These are phyloP conservation scores for Cylindrodendrum hubeiense DNA, from an alignment of 2,329 filamentous ascomycete species.

Conservation along the genomic window DNA sequence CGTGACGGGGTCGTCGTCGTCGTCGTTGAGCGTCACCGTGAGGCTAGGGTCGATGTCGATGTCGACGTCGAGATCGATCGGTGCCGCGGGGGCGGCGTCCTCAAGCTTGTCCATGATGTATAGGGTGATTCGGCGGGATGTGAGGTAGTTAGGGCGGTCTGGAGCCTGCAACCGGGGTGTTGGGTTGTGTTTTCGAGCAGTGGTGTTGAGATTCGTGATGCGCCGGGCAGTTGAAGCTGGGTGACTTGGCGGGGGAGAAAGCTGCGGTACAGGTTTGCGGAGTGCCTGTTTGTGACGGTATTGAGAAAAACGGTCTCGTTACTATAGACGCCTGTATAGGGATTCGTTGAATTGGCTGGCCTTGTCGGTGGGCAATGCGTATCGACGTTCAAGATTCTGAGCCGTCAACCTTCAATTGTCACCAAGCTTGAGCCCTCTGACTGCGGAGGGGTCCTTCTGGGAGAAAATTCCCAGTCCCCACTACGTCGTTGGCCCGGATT, in stretches of 20 bases:
- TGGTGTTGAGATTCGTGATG: neutral
- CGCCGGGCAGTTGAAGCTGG: neutral
- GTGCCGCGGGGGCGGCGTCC: conserved; percentile 24
- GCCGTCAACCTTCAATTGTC: neutral
- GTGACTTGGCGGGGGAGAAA: neutral
- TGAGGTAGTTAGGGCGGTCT: no score
- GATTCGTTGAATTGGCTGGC: neutral
- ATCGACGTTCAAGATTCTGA: no score
- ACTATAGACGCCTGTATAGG: no score
- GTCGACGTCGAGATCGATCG: conserved; percentile 40
- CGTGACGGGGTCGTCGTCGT: conserved; percentile 75
- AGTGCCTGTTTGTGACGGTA: neutral
- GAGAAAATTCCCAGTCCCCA: conserved; percentile 4
- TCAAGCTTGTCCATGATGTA: conserved; percentile 31
- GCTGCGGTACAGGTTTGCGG: neutral
- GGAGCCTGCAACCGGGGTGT: neutral
- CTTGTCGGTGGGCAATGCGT: neutral
- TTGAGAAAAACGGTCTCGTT: no score
- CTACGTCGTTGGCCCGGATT: neutral
- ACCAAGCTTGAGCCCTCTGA: neutral
- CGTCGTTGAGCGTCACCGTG: conserved; percentile 25
- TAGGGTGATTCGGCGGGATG: neutral
- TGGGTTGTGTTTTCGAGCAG: neutral
- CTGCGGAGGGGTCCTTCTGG: neutral
- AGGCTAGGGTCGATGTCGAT: conserved; percentile 38